Base-by-base conservation (phyloP, 768 basidiomycete genomes). In the Mrakia gelida region DNA sequence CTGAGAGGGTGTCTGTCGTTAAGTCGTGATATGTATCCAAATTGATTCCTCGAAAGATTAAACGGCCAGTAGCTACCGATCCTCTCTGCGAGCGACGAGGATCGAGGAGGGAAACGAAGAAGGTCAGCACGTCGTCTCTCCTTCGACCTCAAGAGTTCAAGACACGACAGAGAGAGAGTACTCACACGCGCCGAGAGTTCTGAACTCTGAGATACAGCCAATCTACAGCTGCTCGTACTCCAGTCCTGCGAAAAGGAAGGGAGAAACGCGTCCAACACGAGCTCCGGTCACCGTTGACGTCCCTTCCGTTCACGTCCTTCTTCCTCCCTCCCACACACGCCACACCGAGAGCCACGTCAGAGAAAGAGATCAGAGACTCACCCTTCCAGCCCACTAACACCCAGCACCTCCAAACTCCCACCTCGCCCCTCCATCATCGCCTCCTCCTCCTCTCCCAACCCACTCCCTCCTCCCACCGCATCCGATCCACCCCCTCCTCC, bases 381-480 rank as follows among this genome's bases (percentile, higher is more conserved):
- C 77, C 78, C 78, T 56, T 79, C 63, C 30, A 79, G 43, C 21
- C 73, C 78, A 41, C 73, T 75, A 7, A 75, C 70, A 26, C 78
- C 78, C 32, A 79, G 43, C 9, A 79, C 78, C 68, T 79, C 78
- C 34, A 79, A 45, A 32, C 78, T 79, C 0, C 78, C 78, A n/a
- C 59, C 78, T 49, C 78, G 41, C 1, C 78, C 23, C n/a, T 49
- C 61, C 32, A 41, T 34, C 52, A 43, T 9, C 6, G n/a, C 62
- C 61, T 30, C 18, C 41, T 30, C 62, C 23, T 49, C 62, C 62
- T 63, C 74, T 18, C 26, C 73, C 56, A 74, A 21, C 62, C 23
- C 41, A 10, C 34, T 32, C 15, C 73, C 73, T 26, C 56, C 56
- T 41, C 75, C 75, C 10, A 68, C 49, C n/a, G 62, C 75, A 6